Base-by-base conservation (phyloP, 2,329 filamentous ascomycete genomes). In the Dactylonectria estremocensis region DNA sequence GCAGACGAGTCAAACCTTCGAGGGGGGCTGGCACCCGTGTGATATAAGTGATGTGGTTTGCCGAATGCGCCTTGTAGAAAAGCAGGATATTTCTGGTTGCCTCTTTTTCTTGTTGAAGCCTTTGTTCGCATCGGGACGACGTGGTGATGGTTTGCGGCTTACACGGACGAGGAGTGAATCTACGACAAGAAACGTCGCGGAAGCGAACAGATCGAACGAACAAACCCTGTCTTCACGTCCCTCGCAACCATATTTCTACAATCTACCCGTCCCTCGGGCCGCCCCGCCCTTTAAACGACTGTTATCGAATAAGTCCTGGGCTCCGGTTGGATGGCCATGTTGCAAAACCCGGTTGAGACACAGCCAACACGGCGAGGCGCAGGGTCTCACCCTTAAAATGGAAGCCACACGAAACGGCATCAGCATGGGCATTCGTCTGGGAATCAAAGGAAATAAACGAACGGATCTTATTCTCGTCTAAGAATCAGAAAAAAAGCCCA, bases 11-110 rank as follows among this genome's bases (percentile, higher is more conserved):
- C 37, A 59, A 43, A 64, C 52, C 55, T 48, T 64, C 28, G 40
- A 54, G 20, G 48, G 50, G 33, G 43, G 35, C 8, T 10, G 46
- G 28, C 40, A 33, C 45, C 10, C 52, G 45, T 40, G 64, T 66
- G 52, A 66, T 66, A 66, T 66, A 66, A 66, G 64, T 61, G 64
- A 61, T 66, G 50, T 52, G 52, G 50, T 45, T 66, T 66, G 63
- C 63, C 63, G 24, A 53, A 46, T 45, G 24, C 40, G 33, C 18
- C 43, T 49, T 11, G 7, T 31, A 35, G 18, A 48, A 28, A 16
- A 43, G 10, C 18, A 48, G 22, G 33, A 18, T 16, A 50, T 40
- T 22, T 13, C 37, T n/a, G 55, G 22, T 49, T 45, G 55, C 62
- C 48, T 60, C n/a, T 49, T n/a, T 22, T 14, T 61, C 13, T 28